These are phyloP conservation scores for Glycine latifolia DNA, from an alignment of 306 rosid species.

Conservation along the genomic window DNA sequence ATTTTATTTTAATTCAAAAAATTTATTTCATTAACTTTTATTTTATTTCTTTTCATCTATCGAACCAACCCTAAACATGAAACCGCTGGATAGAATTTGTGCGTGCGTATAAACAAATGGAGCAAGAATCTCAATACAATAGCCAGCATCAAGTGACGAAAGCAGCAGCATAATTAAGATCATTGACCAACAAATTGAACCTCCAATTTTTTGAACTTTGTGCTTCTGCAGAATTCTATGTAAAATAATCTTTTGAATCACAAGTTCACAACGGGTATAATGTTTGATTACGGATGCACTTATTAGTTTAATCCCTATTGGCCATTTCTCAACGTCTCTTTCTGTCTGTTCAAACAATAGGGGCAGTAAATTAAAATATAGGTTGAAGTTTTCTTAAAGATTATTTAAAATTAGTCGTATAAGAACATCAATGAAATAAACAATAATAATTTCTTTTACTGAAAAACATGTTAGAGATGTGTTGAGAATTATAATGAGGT, in stretches of 20 bases:
- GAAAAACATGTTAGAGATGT: no score
- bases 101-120: constrained; percentile 6
- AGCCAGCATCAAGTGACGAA: constrained; percentile 52
- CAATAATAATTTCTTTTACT: no score
- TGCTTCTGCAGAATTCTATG: constrained; percentile 40
- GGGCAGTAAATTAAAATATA: background rate
- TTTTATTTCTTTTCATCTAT: no score
- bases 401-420: background rate
- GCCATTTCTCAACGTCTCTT: constrained; percentile 66
- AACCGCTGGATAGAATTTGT: no score
- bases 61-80: no score
- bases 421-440: background rate
- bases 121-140: background rate
- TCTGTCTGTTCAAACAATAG: constrained; percentile 48
- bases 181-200: constrained; percentile 46
- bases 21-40: no score
- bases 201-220: constrained; percentile 48
- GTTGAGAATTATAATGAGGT: no score
- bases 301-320: constrained; percentile 46
- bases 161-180: constrained; percentile 50
- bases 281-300: constrained; percentile 47
- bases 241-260: constrained; percentile 43
- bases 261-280: constrained; percentile 41
- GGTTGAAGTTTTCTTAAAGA: background rate
- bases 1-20: no score